phyloP scores from a whole-genome alignment of 805 yeast genomes.

The Candida stauntonica region DNA sequence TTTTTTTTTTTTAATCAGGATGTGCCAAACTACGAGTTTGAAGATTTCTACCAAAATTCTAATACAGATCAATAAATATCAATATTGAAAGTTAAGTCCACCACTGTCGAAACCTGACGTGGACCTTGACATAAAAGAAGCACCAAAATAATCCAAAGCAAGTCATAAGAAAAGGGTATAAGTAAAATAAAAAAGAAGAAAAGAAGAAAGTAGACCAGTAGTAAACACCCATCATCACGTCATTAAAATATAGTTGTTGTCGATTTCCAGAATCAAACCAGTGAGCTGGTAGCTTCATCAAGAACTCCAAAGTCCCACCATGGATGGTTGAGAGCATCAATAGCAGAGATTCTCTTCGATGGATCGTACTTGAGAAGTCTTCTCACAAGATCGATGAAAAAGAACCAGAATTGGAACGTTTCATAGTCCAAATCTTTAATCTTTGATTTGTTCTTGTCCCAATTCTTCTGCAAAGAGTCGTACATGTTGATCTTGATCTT shows the following conservation, averaged over 20 bases:
- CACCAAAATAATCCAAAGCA: no score
- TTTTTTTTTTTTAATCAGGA: no score
- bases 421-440: conserved; percentile 45
- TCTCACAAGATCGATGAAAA: conserved; percentile 65
- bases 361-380: conserved; percentile 72
- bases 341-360: conserved; percentile 63
- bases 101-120: no score
- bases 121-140: no score
- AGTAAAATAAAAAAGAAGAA: not conserved
- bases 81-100: no score
- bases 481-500: conserved; percentile 24
- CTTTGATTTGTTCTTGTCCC: conserved; percentile 21
- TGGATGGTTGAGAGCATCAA: conserved; percentile 72
- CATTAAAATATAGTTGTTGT: conserved; percentile 4
- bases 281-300: conserved; percentile 41
- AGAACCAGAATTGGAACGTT: conserved; percentile 78
- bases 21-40: no score
- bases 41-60: no score
- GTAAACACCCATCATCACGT: conserved; percentile 4
- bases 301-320: conserved; percentile 68
- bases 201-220: not conserved
- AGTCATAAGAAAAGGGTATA: not conserved
- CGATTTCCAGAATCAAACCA: conserved; percentile 7
- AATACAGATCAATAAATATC: no score
- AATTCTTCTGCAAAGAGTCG: conserved; percentile 19